Evolutionary conservation across 768 basidiomycete genomes (phyloP), one percentile per base, ranked within the genome.

Genomic region (Collybia nuda): DNA sequence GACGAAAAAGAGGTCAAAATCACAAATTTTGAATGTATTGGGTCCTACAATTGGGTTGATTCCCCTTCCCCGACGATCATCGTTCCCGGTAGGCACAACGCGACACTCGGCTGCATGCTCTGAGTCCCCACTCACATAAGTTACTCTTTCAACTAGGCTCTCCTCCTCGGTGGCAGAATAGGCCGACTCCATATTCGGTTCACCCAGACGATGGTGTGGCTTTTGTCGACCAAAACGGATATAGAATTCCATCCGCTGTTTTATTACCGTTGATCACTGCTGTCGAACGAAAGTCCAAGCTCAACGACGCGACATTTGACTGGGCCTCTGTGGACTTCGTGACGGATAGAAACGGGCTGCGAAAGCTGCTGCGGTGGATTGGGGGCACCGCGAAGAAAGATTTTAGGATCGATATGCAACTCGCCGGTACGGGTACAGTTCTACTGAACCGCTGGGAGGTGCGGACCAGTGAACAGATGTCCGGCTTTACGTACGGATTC

Each of bases 351-450:
- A 89, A 88, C 57, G 73, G 71, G 21, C 67, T 89, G 15, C 75
- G 86, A 21, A 87, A 86, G 62, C 67, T 90, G 36, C 58, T 82
- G 18, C 72, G 81, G 21, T 86, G 82, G 83, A 70, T 78, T n/a
- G 62, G 59, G 15, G 69, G 66, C 21, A 67, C 65, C 8, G 60
- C 67, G 11, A 55, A 52, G 2, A 67, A 63, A 8, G 77, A 80
- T 47, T 92, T 90, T 59, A 71, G 89, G 17, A 86, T 92, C 54
- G 87, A 92, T 49, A 53, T 82, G 3, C 81, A 90, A 60, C 69
- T 88, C 15, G 76, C 73, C 0, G 86, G 87, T 0, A 53, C 67
- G 19, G 71, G 69, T 48, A 89, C 88, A 0, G 67, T 87, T 14
- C 57, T 91, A 22, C 67, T 90, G 57, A 82, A 79, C 48, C 70